Base-by-base conservation (phyloP, 352 stramenopile genomes). In the Globisporangium middletonii region DNA sequence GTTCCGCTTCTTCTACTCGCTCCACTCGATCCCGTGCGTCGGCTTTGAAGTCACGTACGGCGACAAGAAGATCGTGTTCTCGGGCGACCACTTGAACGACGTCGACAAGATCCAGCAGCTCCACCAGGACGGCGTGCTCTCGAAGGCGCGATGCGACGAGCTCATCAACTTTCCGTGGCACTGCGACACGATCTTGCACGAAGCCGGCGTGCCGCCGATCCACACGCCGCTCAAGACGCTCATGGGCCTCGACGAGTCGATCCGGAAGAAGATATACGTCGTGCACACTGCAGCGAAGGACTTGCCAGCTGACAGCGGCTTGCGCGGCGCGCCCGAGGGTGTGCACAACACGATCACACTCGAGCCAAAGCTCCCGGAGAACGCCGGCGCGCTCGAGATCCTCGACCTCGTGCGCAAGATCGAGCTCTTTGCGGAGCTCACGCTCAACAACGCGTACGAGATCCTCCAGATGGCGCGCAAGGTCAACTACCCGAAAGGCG, bases 1-100 rank as follows among this genome's bases (percentile, higher is more conserved):
- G n/a, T 98, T 98, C 65, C 82, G 94, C 33, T 98, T 98, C 65
- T 98, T 96, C 42, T 98, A 98, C 70, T 97, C 91, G 16, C 64
- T 98, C 27, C 95, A 98, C 63, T 96, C 88, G 42, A 98, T 98
- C 57, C 95, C 95, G 26, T 98, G 95, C 66, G 83, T 98, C 26
- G 93, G 92, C 38, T 98, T 98, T 55, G 88, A 97, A 53, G 87
- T 93, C 63, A 87, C 79, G 3, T 98, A 97, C 77, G 86, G 93
- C 37, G 89, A 92, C 62, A 91, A 96, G 53, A 93, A 88, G 37
- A 98, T 98, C 59, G 92, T 97, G 6, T 98, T 98, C 65, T 98
- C 91, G 7, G 95, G 91, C 0, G 95, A 98, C 65, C 92, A 97
- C 56, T 86, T 98, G 27, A 98, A 98, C 69, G 93, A 96, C 65